phyloP scores from a whole-genome alignment of 2,329 filamentous ascomycete species.

The Ophiocordyceps camponoti-rufipedis region DNA sequence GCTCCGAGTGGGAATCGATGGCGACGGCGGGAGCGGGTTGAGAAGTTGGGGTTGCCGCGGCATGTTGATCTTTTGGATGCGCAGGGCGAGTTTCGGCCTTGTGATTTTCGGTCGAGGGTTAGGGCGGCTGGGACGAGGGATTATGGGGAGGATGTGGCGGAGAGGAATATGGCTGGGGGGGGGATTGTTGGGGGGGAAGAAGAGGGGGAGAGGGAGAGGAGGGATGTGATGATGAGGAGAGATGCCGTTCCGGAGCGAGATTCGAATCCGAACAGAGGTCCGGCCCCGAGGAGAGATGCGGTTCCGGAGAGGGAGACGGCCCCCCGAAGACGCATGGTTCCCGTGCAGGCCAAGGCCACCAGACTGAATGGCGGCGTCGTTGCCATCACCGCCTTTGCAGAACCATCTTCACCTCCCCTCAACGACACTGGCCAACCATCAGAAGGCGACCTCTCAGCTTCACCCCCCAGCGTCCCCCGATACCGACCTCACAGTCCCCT shows the following conservation, averaged over 20 bases:
- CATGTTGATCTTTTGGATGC: constrained; percentile 9
- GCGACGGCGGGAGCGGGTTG: not conserved
- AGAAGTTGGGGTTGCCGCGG: not conserved
- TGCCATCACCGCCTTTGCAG: not conserved
- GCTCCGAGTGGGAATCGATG: not conserved
- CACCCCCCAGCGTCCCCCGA: too few species aligned
- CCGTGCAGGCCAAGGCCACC: too few species aligned
- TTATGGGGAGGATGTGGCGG: constrained; percentile 43
- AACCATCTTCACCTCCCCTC: not conserved
- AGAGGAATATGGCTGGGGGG: constrained; percentile 28
- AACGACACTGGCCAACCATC: too few species aligned
- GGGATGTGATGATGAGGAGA: constrained; percentile 5
- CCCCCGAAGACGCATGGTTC: too few species aligned
- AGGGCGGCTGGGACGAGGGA: constrained; percentile 27
- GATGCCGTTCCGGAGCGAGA: too few species aligned
- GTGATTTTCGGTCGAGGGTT: constrained; percentile 25
- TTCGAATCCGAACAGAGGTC: too few species aligned
- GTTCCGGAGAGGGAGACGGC: too few species aligned
- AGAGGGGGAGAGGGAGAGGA: too few species aligned
- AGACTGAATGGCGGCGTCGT: constrained; percentile 8
- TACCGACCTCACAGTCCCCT: too few species aligned
- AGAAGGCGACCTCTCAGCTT: not conserved
- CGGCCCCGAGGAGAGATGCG: too few species aligned
- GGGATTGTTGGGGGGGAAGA: too few species aligned
- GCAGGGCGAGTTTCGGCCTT: constrained; percentile 19